A percentile compares a stretch with the other conserved stretches of the same genome.
These are phyloP conservation scores for Filosporella fistucella DNA, from an alignment of 495 filamentous ascomycete genomes.

Conservation along the genomic window DNA sequence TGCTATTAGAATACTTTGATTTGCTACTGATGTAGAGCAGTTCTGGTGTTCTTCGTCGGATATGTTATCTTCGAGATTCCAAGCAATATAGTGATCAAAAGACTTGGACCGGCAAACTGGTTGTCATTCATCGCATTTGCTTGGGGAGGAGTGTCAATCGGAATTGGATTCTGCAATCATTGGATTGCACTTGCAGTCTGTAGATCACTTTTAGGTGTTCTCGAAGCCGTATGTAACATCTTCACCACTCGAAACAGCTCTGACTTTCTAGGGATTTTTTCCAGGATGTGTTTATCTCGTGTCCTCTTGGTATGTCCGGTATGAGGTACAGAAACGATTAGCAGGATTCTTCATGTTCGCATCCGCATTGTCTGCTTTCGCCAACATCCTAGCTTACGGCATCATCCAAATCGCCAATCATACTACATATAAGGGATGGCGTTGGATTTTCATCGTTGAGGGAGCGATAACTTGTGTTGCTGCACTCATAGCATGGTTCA, in stretches of 20 bases:
- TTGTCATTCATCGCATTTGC: background rate
- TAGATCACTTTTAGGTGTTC: background rate
- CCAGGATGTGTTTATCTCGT: slow-evolving; percentile 38
- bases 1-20: background rate
- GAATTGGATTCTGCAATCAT: background rate
- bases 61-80: background rate
- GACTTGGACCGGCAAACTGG: slow-evolving; percentile 41
- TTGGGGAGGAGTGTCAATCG: background rate
- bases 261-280: background rate
- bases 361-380: slow-evolving; percentile 53
- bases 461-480: slow-evolving; percentile 40
- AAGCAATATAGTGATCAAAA: slow-evolving; percentile 49
- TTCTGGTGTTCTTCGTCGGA: slow-evolving; percentile 25
- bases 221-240: background rate
- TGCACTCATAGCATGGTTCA: slow-evolving; percentile 53
- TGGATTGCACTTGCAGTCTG: background rate
- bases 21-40: background rate
- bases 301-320: slow-evolving; percentile 48
- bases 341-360: slow-evolving; percentile 54
- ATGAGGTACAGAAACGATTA: slow-evolving; percentile 42
- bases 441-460: slow-evolving; percentile 24
- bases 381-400: slow-evolving; percentile 54
- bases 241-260: background rate
- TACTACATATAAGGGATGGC: slow-evolving; percentile 29
- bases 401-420: slow-evolving; percentile 31